Base-by-base conservation (phyloP, 106 monocot genomes). In the Narthecium ossifragum region DNA sequence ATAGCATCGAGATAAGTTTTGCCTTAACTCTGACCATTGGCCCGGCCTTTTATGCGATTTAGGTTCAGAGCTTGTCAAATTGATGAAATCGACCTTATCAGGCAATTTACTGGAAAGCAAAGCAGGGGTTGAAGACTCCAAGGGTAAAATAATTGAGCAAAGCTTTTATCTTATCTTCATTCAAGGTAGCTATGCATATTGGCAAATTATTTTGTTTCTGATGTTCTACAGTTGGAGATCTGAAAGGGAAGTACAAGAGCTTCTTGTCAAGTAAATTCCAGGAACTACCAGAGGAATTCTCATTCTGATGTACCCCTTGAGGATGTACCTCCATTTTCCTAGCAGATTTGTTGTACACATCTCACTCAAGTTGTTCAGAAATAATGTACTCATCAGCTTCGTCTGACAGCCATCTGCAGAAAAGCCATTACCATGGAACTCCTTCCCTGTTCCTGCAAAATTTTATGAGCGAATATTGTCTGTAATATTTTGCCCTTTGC, bases 181-280 rank as follows among this genome's bases (percentile, higher is more conserved):
- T n/a, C n/a, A n/a, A n/a, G n/a, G n/a, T n/a, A n/a, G n/a, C n/a
- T n/a, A n/a, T n/a, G n/a, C n/a, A n/a, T n/a, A n/a, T n/a, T n/a
- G n/a, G n/a, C n/a, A n/a, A n/a, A n/a, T n/a, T n/a, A n/a, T n/a
- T n/a, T 3, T 14, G 27, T 21, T n/a, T 31, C n/a, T 58, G 30
- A 52, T 52, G 61, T 49, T 26, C 7, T 75, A 60, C 74, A 92
- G 92, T 72, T 36, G 62, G 45, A 58, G 71, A 83, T 51, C 74
- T 92, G 27, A 86, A 84, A 62, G 80, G 77, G 33, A 92, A 84
- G 74, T 92, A 78, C 72, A 69, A 56, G 57, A 75, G 69, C 53
- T 92, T 92, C 57, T 34, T 92, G 26, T 78, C 83, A n/a, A 63
- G 66, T 26, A 92, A 75, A 53, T 86, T 80, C 62, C 61, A 66